Percentiles rank a stretch among this genome's conserved stretches.
These are phyloP conservation scores for Shiraia bambusicola DNA, from an alignment of 2,329 filamentous ascomycete species.

Conservation along the genomic window DNA sequence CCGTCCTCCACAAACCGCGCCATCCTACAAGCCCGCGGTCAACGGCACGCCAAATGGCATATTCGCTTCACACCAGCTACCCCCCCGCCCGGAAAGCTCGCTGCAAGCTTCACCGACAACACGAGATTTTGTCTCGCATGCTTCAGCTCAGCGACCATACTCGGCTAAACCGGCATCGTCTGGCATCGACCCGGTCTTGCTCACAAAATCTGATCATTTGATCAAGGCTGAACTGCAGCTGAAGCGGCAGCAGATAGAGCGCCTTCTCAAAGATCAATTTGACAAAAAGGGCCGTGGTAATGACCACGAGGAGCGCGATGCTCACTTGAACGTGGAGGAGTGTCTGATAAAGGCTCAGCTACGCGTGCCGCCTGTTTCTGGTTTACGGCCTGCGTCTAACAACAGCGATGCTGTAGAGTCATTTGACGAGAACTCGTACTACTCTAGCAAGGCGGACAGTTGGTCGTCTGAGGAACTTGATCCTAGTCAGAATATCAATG, in stretches of 20 bases:
- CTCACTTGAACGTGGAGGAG: constrained; percentile 46
- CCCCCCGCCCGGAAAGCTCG: constrained; percentile 35
- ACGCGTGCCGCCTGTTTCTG: constrained; percentile 69
- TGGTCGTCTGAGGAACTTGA: constrained; percentile 60
- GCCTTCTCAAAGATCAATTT: constrained; percentile 72
- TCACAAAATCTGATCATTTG: constrained; percentile 83
- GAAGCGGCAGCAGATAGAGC: constrained; percentile 80
- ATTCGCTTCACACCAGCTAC: constrained; percentile 24
- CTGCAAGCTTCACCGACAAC: constrained; percentile 24
- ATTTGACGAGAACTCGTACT: constrained; percentile 91
- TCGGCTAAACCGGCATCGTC: constrained; percentile 54
- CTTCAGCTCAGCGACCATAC: constrained; percentile 34
- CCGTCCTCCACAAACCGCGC: constrained; percentile 32
- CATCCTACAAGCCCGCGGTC: constrained; percentile 30
- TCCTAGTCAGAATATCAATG: constrained; percentile 28
- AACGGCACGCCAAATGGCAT: constrained; percentile 35
- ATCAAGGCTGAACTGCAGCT: constrained; percentile 79
- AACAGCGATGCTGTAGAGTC: constrained; percentile 73
- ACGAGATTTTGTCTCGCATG: constrained; percentile 25
- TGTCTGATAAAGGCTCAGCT: constrained; percentile 63
- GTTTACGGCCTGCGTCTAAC: constrained; percentile 56
- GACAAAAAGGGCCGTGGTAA: constrained; percentile 60
- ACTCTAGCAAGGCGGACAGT: constrained; percentile 86
- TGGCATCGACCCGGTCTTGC: constrained; percentile 77
- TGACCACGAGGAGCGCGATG: constrained; percentile 52